Conservation (phyloP, 2,329 filamentous ascomycete species). For the Aspergillus sp. region DNA sequence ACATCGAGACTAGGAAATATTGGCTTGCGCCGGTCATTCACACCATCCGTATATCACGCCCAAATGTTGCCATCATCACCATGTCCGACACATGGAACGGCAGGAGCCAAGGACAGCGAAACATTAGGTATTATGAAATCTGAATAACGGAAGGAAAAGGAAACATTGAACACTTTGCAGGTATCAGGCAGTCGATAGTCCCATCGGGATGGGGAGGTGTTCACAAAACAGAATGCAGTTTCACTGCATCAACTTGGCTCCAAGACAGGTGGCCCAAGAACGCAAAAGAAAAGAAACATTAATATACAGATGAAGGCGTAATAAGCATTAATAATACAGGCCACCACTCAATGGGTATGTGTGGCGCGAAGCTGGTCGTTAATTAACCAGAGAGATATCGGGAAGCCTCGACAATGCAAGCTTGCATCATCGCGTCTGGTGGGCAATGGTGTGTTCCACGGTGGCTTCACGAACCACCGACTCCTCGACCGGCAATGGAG, state of each 20-base stretch:
- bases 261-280: neutral
- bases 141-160: neutral
- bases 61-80: neutral
- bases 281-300: neutral
- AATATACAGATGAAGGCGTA: neutral
- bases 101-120: neutral
- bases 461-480: slow-evolving; percentile 1
- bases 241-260: neutral
- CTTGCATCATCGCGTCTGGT: neutral
- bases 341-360: neutral
- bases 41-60: neutral
- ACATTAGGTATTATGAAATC: neutral
- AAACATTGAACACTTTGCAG: neutral
- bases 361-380: neutral
- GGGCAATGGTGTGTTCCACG: neutral
- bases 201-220: too few relatives aligned
- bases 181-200: neutral
- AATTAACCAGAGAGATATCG: neutral
- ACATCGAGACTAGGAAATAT: too few relatives aligned
- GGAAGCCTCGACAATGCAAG: neutral
- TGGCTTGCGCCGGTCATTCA: too few relatives aligned
- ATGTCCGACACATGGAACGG: neutral
- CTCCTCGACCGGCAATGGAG: slow-evolving; percentile 5
- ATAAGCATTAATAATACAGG: slow-evolving; percentile 1
- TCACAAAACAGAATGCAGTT: neutral